phyloP scores from a whole-genome alignment of 2,329 filamentous ascomycete genomes.

The Penicillium crustosum region DNA sequence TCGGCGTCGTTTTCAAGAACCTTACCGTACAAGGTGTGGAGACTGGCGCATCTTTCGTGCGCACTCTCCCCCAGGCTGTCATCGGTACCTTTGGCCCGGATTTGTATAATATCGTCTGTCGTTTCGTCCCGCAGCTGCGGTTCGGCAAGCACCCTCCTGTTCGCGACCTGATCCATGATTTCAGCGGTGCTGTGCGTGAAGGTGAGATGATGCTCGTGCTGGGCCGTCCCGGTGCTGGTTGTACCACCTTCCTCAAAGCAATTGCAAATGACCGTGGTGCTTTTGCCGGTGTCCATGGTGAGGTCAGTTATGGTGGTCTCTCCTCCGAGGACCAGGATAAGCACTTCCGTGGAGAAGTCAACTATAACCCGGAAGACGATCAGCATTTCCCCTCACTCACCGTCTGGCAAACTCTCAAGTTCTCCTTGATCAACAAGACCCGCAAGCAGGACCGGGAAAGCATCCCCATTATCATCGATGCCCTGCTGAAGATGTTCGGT shows the following conservation, averaged over 20 bases:
- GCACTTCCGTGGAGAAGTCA: constrained; percentile 71
- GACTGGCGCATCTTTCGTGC: constrained; percentile 66
- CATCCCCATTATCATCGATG: constrained; percentile 68
- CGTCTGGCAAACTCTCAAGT: constrained; percentile 75
- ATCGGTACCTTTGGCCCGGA: constrained; percentile 79
- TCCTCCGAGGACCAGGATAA: constrained; percentile 66
- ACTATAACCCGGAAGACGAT: constrained; percentile 77
- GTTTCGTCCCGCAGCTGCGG: constrained; percentile 54
- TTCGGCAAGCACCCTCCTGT: constrained; percentile 51
- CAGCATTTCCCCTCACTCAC: constrained; percentile 71
- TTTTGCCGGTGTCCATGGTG: constrained; percentile 66
- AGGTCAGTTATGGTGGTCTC: constrained; percentile 71
- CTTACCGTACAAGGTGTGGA: constrained; percentile 72
- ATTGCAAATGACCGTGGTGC: constrained; percentile 68
- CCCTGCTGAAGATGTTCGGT: constrained; percentile 74
- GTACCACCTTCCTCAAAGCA: constrained; percentile 73
- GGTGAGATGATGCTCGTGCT: constrained; percentile 73
- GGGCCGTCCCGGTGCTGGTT: constrained; percentile 71
- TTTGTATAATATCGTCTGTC: constrained; percentile 63
- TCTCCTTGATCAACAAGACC: constrained; percentile 74
- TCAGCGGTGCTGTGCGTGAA: constrained; percentile 65
- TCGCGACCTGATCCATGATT: constrained; percentile 63
- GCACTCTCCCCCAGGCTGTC: constrained; percentile 71
- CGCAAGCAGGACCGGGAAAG: constrained; percentile 63
- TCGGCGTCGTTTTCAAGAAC: constrained; percentile 75